Conservation (phyloP, 2,329 filamentous ascomycete genomes). For the Epicoccum nigrum region DNA sequence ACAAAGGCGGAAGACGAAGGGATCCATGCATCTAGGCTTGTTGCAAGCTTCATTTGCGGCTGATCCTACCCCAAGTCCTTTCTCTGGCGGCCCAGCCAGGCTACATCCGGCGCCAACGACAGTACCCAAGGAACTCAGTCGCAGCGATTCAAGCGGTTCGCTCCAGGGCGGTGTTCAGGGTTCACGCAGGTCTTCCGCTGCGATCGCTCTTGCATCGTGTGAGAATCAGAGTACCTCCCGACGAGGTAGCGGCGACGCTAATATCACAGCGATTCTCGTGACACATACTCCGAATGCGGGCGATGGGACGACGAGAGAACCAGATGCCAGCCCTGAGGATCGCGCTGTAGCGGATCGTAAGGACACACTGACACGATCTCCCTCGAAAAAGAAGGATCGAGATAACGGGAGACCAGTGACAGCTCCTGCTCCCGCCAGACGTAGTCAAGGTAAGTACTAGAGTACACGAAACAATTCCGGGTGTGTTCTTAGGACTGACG, state of each 20-base stretch:
- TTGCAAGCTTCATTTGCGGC: conserved; percentile 29
- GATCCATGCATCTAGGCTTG: conserved; percentile 29
- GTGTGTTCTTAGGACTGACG: conserved; percentile 1
- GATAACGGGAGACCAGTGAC: conserved; percentile 40
- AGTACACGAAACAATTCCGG: conserved; percentile 1
- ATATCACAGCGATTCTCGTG: conserved; percentile 47
- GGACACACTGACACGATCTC: conserved; percentile 36
- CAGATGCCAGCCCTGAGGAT: conserved; percentile 18
- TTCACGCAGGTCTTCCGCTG: conserved; percentile 41
- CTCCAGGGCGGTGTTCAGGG: conserved; percentile 24
- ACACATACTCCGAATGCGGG: conserved; percentile 44
- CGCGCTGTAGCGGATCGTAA: conserved; percentile 36
- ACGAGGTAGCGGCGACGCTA: conserved; percentile 48
- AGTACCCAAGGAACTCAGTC: conserved; percentile 26
- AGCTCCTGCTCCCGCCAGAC: conserved; percentile 43
- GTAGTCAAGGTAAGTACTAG: conserved; percentile 41
- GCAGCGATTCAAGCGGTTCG: conserved; percentile 39
- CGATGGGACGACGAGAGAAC: conserved; percentile 30
- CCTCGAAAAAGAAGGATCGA: conserved; percentile 31
- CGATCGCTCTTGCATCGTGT: conserved; percentile 32
- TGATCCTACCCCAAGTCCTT: conserved; percentile 44
- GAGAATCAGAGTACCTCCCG: conserved; percentile 46
- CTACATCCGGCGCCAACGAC: conserved; percentile 12
- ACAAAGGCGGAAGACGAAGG: conserved; percentile 51
- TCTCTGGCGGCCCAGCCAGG: conserved; percentile 35